Base-by-base conservation (phyloP, 345 rosid species). In the Trapa incisa region DNA sequence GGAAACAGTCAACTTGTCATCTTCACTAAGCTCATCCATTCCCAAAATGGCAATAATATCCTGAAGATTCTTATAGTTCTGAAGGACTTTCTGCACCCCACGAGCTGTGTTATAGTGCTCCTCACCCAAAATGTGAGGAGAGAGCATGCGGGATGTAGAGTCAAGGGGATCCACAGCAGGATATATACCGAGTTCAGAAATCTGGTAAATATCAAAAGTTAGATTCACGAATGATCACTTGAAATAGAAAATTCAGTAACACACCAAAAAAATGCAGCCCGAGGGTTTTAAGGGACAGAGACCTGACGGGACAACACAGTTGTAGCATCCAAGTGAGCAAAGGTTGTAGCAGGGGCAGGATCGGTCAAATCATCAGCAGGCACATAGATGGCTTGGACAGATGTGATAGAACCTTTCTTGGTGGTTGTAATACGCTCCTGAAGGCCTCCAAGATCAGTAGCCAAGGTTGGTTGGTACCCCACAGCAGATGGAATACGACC, bases 401-500 rank as follows among this genome's bases (percentile, higher is more conserved):
- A 95, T 47, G 99, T 91, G 65, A 95, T 95, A 38, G 99, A 95
- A 64, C 97, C 97, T 69, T 95, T 95, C 88, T 87, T 95, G 71
- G 99, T 95, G 66, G 99, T 91, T 72, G 99, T 95, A 72, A 95
- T 95, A 75, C 99, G 86, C 76, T 95, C 97, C 78, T 95, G 97
- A 50, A 95, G 99, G 64, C 91, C 96, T 80, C 97, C 99, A 78
- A 95, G 97, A 95, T 95, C 96, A 0, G 99, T 91, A 70, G 99
- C 95, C 75, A 95, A 72, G 48, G 99, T 95, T 63, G 97, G 99
- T 76, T 95, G 99, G 84, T 95, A 95, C 74, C 99, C 99, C 2
- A 95, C 99, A 72, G 99, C 99, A 82, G 97, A 95, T 3, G 97
- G 97, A 74, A 95, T 95, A 83, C 97, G 96, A 65, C 99, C 97